phyloP scores from a whole-genome alignment of 345 rosid genomes.

The Linum tenue region DNA sequence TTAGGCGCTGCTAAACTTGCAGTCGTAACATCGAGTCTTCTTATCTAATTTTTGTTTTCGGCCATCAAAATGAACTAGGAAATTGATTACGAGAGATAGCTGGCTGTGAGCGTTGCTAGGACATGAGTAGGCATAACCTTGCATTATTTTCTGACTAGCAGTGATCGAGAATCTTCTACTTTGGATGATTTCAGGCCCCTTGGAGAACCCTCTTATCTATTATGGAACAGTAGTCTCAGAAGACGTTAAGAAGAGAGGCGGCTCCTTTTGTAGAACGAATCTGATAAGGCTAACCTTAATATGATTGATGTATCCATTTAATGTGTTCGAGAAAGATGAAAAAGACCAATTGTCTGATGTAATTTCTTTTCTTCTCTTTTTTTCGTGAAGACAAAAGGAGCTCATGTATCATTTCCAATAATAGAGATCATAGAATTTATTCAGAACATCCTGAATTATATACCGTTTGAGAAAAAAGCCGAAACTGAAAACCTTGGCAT shows the following conservation, averaged over 20 bases:
- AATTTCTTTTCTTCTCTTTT: not conserved
- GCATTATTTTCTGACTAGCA: no score
- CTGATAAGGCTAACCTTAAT: not conserved
- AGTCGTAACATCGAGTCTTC: no score
- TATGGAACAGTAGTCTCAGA: slow-evolving; percentile 89
- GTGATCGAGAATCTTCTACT: no score
- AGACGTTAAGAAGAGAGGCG: slow-evolving; percentile 19
- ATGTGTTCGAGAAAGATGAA: not conserved
- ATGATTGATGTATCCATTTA: not conserved
- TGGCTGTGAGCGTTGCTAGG: no score
- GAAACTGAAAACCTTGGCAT: no score
- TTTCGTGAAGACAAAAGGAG: not conserved
- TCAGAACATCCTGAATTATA: no score
- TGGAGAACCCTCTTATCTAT: slow-evolving; percentile 87
- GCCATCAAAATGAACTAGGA: no score
- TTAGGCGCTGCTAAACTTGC: not conserved
- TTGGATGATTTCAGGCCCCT: slow-evolving; percentile 47
- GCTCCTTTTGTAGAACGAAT: not conserved
- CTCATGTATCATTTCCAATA: not conserved
- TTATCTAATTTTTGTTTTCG: no score
- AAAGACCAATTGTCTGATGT: not conserved
- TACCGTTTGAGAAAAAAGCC: no score
- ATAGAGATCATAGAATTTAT: not conserved
- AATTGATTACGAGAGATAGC: no score
- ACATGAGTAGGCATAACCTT: no score